A percentile compares a stretch with the other conserved stretches of the same genome.
Conservation (phyloP, 1,284 basidiomycete species). For the Moniliophthora roreri region DNA sequence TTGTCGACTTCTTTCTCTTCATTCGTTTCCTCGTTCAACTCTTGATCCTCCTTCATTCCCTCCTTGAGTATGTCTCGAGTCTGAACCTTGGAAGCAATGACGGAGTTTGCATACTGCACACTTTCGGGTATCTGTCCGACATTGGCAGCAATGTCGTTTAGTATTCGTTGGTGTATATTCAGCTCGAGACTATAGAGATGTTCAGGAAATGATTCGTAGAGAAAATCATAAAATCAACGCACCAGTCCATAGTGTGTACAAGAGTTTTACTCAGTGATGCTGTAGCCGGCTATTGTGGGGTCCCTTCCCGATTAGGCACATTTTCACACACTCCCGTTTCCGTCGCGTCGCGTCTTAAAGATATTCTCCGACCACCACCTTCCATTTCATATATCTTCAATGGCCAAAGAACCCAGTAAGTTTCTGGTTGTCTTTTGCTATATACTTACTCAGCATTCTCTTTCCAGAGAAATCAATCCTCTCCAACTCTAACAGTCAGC, state of each 20-base stretch:
- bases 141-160: constrained; percentile 77
- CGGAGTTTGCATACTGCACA: constrained; percentile 47
- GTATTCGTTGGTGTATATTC: constrained; percentile 79
- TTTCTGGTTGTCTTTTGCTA: background rate
- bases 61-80: constrained; percentile 27
- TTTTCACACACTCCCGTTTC: constrained; percentile 1
- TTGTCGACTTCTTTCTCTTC: constrained; percentile 23
- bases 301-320: too few relatives aligned
- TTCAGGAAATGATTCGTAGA: background rate
- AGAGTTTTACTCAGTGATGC: too few relatives aligned
- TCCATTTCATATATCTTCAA: too few relatives aligned
- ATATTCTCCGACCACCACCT: background rate
- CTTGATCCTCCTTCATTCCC: constrained; percentile 18
- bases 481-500: background rate
- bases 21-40: constrained; percentile 21
- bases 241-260: constrained; percentile 39
- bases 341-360: constrained; percentile 14
- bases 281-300: too few relatives aligned
- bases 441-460: background rate
- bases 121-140: constrained; percentile 50
- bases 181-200: constrained; percentile 56
- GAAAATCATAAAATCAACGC: constrained; percentile 14
- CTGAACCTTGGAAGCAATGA: constrained; percentile 63
- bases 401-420: constrained; percentile 21
- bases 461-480: background rate